Evolutionary conservation across 306 rosid species (phyloP).

Genomic region (Hippophae gyantsensis): DNA sequence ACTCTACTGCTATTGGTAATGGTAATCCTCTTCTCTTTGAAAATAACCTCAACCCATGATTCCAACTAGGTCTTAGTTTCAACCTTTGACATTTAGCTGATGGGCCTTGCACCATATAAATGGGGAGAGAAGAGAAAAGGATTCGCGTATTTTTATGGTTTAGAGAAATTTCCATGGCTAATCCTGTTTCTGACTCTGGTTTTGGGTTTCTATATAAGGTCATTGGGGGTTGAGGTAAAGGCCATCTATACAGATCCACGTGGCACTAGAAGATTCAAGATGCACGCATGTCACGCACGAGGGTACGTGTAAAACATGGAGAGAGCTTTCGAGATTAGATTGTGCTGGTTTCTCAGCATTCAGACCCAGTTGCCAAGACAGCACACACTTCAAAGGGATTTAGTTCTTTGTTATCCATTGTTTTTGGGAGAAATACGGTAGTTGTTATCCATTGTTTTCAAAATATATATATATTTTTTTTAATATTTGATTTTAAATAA

Average conservation of each 20-base stretch:
- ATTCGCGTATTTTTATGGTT: constrained; percentile 7
- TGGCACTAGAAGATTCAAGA: background rate
- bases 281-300: background rate
- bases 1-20: constrained; percentile 12
- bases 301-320: background rate
- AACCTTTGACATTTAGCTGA: constrained; percentile 5
- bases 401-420: no score
- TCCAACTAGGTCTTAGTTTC: constrained; percentile 2
- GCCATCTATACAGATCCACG: background rate
- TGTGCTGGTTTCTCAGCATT: background rate
- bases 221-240: background rate
- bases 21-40: background rate
- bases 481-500: no score
- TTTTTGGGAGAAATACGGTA: no score
- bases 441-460: no score
- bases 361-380: no score
- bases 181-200: background rate
- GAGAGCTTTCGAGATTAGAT: background rate
- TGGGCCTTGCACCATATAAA: background rate
- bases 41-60: background rate
- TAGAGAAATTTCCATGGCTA: constrained; percentile 22
- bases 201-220: background rate
- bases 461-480: no score
- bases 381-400: no score
- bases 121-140: constrained; percentile 6